phyloP scores from a whole-genome alignment of 495 filamentous ascomycete species.

The Pyronema omphalodes region DNA sequence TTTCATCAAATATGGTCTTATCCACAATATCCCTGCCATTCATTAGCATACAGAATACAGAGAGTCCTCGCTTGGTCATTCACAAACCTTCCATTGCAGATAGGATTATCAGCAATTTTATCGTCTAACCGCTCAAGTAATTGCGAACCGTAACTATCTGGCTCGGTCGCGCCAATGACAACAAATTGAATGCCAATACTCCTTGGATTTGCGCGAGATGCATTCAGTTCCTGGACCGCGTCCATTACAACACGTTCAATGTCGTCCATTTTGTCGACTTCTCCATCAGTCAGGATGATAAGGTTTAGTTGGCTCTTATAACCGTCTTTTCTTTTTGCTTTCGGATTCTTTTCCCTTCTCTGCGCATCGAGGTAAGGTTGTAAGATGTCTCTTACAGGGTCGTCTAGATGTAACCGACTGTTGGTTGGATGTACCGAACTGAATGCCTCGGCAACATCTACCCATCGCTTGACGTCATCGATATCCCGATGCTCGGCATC shows the following conservation, averaged over 20 bases:
- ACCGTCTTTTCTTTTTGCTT: neutral
- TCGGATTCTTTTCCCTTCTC: too few relatives aligned
- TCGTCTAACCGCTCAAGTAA: neutral
- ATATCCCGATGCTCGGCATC: neutral
- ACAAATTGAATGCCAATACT: neutral
- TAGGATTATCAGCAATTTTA: neutral
- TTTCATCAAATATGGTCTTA: neutral
- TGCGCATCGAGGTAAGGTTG: neutral
- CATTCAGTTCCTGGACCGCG: neutral
- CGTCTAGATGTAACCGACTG: neutral
- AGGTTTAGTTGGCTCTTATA: neutral
- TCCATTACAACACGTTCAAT: neutral
- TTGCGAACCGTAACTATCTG: neutral
- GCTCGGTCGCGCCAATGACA: too few relatives aligned
- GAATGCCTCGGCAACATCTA: neutral
- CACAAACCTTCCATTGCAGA: neutral
- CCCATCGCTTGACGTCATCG: neutral
- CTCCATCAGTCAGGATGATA: neutral
- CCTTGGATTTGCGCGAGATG: neutral
- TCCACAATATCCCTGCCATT: neutral
- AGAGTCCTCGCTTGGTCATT: neutral
- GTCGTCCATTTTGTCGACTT: neutral
- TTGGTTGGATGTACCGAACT: neutral
- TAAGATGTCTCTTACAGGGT: neutral
- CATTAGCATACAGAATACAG: neutral